Evolutionary conservation across 2,329 filamentous ascomycete genomes (phyloP).

Genomic region (Juglanconis oblonga): DNA sequence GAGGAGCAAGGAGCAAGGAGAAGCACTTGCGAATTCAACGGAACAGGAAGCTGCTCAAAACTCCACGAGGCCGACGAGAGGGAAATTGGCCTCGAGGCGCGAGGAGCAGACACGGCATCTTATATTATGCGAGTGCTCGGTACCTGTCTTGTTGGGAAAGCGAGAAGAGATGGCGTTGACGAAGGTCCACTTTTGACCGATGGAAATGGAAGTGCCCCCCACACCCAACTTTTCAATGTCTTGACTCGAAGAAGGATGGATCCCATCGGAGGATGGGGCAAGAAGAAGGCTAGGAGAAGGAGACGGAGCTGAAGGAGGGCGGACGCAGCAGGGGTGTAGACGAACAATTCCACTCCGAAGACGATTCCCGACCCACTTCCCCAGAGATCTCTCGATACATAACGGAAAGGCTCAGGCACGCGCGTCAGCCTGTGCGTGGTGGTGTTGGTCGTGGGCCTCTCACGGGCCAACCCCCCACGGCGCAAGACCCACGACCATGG

Average conservation of each 20-base stretch:
- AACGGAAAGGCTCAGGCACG: too few species aligned
- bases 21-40: background rate
- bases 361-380: background rate
- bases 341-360: background rate
- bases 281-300: background rate
- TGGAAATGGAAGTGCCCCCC: background rate
- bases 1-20: background rate
- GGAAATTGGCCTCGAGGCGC: background rate
- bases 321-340: background rate
- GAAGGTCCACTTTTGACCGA: background rate
- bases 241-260: background rate
- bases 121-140: constrained; percentile 2
- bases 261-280: background rate
- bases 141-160: background rate
- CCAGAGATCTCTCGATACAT: background rate
- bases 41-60: constrained; percentile 1
- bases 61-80: background rate
- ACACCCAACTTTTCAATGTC: background rate
- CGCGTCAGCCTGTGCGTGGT: too few species aligned
- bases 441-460: too few species aligned
- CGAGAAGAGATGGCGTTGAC: background rate
- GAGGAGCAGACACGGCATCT: background rate
- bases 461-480: too few species aligned
- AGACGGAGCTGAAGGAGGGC: background rate
- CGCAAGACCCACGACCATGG: too few species aligned